A percentile compares a stretch with the other conserved stretches of the same genome.
Evolutionary conservation across 2,329 filamentous ascomycete genomes (phyloP).

Genomic region (Stemphylium lycopersici): DNA sequence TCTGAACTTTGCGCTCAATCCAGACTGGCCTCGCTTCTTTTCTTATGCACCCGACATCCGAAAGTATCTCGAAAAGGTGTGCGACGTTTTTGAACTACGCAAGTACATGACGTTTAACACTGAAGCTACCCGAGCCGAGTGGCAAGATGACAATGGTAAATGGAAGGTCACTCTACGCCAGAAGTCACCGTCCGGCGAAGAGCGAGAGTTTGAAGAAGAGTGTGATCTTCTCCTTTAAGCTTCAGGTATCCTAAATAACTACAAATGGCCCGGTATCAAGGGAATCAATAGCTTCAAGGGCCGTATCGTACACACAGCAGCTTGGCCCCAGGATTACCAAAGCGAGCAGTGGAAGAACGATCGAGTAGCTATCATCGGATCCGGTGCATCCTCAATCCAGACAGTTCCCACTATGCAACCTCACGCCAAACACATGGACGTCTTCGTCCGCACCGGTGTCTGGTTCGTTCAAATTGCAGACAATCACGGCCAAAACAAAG

Average conservation of each 20-base stretch:
- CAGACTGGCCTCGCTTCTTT: constrained; percentile 57
- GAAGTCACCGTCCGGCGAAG: constrained; percentile 40
- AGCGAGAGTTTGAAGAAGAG: constrained; percentile 51
- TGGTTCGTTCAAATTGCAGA: constrained; percentile 56
- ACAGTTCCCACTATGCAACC: constrained; percentile 57
- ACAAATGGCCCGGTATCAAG: constrained; percentile 47
- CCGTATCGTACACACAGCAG: constrained; percentile 51
- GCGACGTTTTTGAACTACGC: constrained; percentile 55
- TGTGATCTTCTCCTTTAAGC: constrained; percentile 54
- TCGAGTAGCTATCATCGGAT: constrained; percentile 54
- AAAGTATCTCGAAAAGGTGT: constrained; percentile 57
- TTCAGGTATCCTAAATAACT: constrained; percentile 52
- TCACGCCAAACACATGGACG: constrained; percentile 53
- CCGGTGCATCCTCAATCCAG: constrained; percentile 54
- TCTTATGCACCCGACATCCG: constrained; percentile 56
- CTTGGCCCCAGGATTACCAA: constrained; percentile 55
- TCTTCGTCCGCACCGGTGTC: constrained; percentile 55
- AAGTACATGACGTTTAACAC: constrained; percentile 62
- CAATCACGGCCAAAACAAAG: constrained; percentile 54
- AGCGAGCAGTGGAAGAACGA: constrained; percentile 50
- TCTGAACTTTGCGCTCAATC: constrained; percentile 53
- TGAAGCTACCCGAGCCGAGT: constrained; percentile 55
- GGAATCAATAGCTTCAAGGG: constrained; percentile 56
- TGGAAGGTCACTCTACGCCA: constrained; percentile 59
- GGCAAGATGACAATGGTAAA: constrained; percentile 56